Conservation (phyloP, 371 early-diverging fungal species). For the Mortierella sp. region DNA sequence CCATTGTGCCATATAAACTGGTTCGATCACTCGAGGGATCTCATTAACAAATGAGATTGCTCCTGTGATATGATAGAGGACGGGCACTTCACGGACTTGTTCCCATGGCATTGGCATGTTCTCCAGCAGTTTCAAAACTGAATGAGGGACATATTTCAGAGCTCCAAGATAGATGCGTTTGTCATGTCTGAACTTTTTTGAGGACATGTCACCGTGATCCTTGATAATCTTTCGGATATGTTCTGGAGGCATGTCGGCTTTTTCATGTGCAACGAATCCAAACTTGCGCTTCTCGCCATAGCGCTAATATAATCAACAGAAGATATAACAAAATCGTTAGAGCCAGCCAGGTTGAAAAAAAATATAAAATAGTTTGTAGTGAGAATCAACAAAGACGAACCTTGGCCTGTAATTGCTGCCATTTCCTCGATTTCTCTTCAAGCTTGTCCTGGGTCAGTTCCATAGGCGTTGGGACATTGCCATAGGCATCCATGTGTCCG, state of each 20-base stretch:
- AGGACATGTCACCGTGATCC: constrained; percentile 99
- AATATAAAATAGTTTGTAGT: neutral
- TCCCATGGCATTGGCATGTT: constrained; percentile 99
- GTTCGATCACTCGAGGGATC: constrained; percentile 95
- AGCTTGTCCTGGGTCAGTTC: constrained; percentile 69
- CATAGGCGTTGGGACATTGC: constrained; percentile 44
- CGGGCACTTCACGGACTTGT: constrained; percentile 95
- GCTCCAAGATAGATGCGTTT: constrained; percentile 98
- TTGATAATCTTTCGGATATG: constrained; percentile 97
- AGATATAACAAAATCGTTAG: neutral
- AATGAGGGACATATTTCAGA: constrained; percentile 98
- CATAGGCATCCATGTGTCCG: constrained; percentile 38
- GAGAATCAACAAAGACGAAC: constrained; percentile 14
- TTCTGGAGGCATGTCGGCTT: constrained; percentile 98
- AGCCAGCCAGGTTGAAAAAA: neutral
- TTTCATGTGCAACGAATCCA: constrained; percentile 83
- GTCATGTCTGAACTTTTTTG: constrained; percentile 95
- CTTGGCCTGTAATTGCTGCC: constrained; percentile 92
- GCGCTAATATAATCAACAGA: constrained; percentile 56
- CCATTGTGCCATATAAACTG: constrained; percentile 98
- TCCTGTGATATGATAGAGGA: constrained; percentile 98
- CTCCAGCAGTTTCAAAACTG: constrained; percentile 96
- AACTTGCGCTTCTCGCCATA: constrained; percentile 95
- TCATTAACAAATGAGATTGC: constrained; percentile 99
- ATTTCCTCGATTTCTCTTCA: constrained; percentile 85